Base-by-base conservation (phyloP, 176 grass and related monocot genomes). In the Eleusine coracana region DNA sequence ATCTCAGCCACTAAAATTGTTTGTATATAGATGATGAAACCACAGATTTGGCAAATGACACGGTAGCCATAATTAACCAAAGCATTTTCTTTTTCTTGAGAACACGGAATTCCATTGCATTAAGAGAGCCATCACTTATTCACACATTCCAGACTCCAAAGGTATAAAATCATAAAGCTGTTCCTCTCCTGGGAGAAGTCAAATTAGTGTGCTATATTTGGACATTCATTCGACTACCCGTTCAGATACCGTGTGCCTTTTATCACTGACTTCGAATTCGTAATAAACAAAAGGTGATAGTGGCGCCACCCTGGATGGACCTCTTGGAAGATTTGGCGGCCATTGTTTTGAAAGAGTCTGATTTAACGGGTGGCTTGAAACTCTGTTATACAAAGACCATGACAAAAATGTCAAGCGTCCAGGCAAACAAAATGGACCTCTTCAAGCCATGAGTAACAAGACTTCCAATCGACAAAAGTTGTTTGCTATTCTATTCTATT, bases 391-490 rank as follows among this genome's bases (percentile, higher is more conserved):
- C 29, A 79, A 28, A 18, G 58, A 17, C 34, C 3, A 69, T 16
- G 41, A 4, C 16, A 14, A 28, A 61, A 49, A n/a, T 34, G 27
- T 9, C 25, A 54, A 13, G 17, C 67, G n/a, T 18, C 11, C n/a
- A 28, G 67, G 77, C 48, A 68, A 54, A 62, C 70, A 86, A 86
- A 55, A 80, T 66, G 37, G 69, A 80, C 84, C 60, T 0, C 7
- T 86, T 74, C 84, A 73, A 55, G 41, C 31, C 13, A 1, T 25
- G 37, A 50, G 3, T 18, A 20, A 2, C 46, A 75, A 21, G 61
- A 29, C 48, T n/a, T 31, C 44, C 36, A 76, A 54, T 16, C 20
- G 31, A 34, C 2, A 34, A 6, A 39, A 48, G 3, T 7, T 58
- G 3, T 23, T 34, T 23, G 23, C 1, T 28, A 5, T 66, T 34